These are phyloP conservation scores for Penicillium sclerotiorum DNA, from an alignment of 2,329 filamentous ascomycete genomes.

Conservation along the genomic window DNA sequence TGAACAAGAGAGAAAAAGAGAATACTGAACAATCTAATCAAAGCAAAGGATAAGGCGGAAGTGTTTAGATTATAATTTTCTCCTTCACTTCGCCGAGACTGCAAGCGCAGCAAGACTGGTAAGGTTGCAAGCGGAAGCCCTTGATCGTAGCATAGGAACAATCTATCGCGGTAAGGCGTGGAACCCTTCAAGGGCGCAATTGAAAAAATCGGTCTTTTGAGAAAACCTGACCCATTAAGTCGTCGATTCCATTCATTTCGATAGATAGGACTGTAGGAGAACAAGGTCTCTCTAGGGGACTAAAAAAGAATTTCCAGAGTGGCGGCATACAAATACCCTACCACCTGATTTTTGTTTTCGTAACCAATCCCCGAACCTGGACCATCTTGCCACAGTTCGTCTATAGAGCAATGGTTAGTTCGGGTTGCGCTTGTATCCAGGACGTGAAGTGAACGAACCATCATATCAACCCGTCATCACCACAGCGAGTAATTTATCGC, in stretches of 20 bases:
- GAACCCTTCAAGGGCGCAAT: not conserved
- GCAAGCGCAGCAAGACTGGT: not conserved
- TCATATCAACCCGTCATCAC: slow-evolving; percentile 33
- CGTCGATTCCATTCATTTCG: slow-evolving; percentile 33
- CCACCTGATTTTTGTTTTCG: slow-evolving; percentile 23
- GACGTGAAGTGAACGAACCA: slow-evolving; percentile 21
- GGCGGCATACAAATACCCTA: slow-evolving; percentile 16
- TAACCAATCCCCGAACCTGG: slow-evolving; percentile 29
- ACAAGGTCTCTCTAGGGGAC: slow-evolving; percentile 24
- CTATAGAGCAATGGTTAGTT: slow-evolving; percentile 4
- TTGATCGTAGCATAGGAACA: not conserved
- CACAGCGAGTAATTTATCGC: slow-evolving; percentile 42
- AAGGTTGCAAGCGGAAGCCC: slow-evolving; percentile 4
- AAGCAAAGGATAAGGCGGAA: slow-evolving; percentile 1
- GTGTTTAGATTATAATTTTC: slow-evolving; percentile 22
- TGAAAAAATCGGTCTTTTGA: slow-evolving; percentile 21
- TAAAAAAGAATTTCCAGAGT: slow-evolving; percentile 21
- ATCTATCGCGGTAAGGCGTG: slow-evolving; percentile 20
- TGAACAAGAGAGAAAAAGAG: slow-evolving; percentile 3
- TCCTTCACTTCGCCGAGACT: slow-evolving; percentile 15
- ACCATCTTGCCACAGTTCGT: slow-evolving; percentile 30
- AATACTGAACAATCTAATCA: not conserved
- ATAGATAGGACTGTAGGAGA: slow-evolving; percentile 32
- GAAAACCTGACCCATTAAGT: slow-evolving; percentile 28
- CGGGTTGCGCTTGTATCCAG: not conserved